phyloP scores from a whole-genome alignment of 208 protist genomes.

The Trypanosoma avium region DNA sequence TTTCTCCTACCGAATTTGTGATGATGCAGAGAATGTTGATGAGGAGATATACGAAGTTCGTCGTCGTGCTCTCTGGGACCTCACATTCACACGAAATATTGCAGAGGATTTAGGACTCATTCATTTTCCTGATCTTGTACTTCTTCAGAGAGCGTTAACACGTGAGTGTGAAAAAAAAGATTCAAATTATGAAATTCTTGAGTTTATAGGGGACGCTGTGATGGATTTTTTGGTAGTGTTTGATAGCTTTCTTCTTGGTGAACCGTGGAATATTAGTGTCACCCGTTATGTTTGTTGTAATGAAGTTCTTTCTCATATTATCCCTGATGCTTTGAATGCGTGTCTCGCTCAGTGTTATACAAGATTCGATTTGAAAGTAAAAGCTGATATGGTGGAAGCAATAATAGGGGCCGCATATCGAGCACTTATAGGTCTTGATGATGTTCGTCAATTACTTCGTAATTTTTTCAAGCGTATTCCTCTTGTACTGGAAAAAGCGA shows the following conservation, averaged over 20 bases:
- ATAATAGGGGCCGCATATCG: slow-evolving; percentile 60
- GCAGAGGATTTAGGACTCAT: slow-evolving; percentile 16
- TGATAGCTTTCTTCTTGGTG: slow-evolving; percentile 32
- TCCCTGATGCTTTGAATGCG: slow-evolving; percentile 33
- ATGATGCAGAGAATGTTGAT: background rate
- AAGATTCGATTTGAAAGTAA: slow-evolving; percentile 34
- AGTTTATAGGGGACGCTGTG: slow-evolving; percentile 71
- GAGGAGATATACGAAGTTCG: slow-evolving; percentile 19
- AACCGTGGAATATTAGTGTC: slow-evolving; percentile 14
- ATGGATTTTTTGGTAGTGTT: slow-evolving; percentile 61
- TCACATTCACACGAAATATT: background rate
- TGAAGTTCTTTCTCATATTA: slow-evolving; percentile 43
- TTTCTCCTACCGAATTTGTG: background rate
- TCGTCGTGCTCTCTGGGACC: slow-evolving; percentile 1
- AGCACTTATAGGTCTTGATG: slow-evolving; percentile 38
- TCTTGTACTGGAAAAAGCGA: background rate
- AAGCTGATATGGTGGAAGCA: slow-evolving; percentile 68
- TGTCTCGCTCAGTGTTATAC: slow-evolving; percentile 31
- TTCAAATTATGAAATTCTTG: slow-evolving; percentile 61
- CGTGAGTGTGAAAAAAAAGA: slow-evolving; percentile 46
- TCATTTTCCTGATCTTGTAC: background rate
- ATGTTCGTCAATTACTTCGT: slow-evolving; percentile 37
- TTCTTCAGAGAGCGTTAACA: slow-evolving; percentile 43
- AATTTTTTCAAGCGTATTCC: slow-evolving; percentile 45
- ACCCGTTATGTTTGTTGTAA: slow-evolving; percentile 38